phyloP scores from a whole-genome alignment of 306 rosid genomes.

The Datisca glomerata region DNA sequence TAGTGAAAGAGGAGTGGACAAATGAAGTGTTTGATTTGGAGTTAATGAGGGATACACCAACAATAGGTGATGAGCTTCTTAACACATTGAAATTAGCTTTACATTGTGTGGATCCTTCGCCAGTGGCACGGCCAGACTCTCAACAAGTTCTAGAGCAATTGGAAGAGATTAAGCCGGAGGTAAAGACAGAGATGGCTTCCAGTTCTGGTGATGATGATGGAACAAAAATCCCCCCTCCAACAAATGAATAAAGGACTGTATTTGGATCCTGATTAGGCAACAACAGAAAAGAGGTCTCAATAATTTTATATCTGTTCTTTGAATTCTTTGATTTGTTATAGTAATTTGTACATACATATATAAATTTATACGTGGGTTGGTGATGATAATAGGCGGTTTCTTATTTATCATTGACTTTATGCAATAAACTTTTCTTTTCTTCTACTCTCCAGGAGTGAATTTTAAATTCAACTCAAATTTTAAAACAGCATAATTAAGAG shows the following conservation, averaged over 20 bases:
- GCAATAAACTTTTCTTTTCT: no score
- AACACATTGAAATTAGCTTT: slow-evolving; percentile 75
- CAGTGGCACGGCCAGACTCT: slow-evolving; percentile 65
- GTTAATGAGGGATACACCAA: slow-evolving; percentile 56
- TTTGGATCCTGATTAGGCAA: no score
- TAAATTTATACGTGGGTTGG: no score
- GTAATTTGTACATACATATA: no score
- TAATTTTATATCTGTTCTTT: no score
- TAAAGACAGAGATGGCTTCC: slow-evolving; percentile 42
- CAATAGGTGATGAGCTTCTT: slow-evolving; percentile 56
- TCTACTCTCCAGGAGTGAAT: no score
- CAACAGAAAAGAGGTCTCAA: no score
- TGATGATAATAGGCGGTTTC: no score
- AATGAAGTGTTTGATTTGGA: slow-evolving; percentile 92
- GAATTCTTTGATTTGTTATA: slow-evolving; percentile 12
- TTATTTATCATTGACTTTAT: no score
- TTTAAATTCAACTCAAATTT: no score
- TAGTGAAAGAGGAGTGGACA: slow-evolving; percentile 79
- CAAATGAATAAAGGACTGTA: slow-evolving; percentile 4
- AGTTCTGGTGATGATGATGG: slow-evolving; percentile 31
- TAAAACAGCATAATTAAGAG: no score
- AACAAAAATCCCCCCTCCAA: slow-evolving; percentile 1
- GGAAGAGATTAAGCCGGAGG: slow-evolving; percentile 65
- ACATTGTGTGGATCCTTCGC: slow-evolving; percentile 89
- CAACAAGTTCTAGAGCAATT: slow-evolving; percentile 66